Conservation (phyloP, 2,329 filamentous ascomycete species). For the Paraconiothyrium brasiliense region DNA sequence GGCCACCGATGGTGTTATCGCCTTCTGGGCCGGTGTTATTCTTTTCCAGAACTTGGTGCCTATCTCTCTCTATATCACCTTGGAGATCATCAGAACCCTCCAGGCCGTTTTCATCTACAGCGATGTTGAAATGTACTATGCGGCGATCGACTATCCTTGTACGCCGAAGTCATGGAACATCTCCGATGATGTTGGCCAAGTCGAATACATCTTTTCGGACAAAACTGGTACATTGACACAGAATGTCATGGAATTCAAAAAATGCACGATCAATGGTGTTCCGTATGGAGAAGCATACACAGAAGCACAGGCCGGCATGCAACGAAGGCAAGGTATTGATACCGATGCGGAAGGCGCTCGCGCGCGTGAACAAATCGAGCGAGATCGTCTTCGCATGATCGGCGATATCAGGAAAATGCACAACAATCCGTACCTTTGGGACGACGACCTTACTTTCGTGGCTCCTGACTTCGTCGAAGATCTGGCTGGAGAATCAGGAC, state of each 20-base stretch:
- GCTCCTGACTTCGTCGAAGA: constrained; percentile 90
- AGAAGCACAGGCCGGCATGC: constrained; percentile 95
- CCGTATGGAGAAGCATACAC: constrained; percentile 98
- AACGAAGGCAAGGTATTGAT: constrained; percentile 87
- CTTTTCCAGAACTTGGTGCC: constrained; percentile 98
- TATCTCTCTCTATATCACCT: constrained; percentile 95
- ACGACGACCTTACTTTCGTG: constrained; percentile 90
- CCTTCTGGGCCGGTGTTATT: constrained; percentile 94
- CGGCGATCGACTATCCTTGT: constrained; percentile 90
- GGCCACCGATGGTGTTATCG: constrained; percentile 87
- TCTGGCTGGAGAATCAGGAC: constrained; percentile 77
- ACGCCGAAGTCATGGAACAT: constrained; percentile 99
- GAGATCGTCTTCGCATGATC: constrained; percentile 78
- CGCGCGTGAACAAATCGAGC: constrained; percentile 79
- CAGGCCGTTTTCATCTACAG: constrained; percentile 98
- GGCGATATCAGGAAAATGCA: constrained; percentile 77
- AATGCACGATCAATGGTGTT: constrained; percentile 94
- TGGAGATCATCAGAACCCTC: constrained; percentile 92
- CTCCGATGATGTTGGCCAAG: constrained; percentile 95
- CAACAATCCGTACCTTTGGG: constrained; percentile 89
- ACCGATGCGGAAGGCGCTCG: constrained; percentile 80
- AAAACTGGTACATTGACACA: constrained; percentile 91
- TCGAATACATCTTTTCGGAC: constrained; percentile 98
- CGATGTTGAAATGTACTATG: constrained; percentile 97
- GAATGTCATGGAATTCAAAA: constrained; percentile 99